Conservation (phyloP, 805 yeast species). For the Metschnikowia chrysomelidarum region DNA sequence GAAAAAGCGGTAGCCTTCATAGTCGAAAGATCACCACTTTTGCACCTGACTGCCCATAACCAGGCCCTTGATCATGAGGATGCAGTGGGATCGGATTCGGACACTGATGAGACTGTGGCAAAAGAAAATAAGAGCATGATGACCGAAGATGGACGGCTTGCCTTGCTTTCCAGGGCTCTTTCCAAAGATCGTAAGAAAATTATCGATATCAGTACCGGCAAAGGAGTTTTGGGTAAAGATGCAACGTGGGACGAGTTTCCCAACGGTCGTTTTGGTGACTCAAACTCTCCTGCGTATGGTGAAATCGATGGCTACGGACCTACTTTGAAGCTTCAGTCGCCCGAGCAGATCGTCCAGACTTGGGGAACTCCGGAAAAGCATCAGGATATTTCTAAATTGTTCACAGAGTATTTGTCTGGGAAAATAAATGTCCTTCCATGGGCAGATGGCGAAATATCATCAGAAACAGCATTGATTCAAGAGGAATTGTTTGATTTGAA, state of each 20-base stretch:
- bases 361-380: slow-evolving; percentile 77
- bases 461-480: slow-evolving; percentile 91
- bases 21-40: slow-evolving; percentile 57
- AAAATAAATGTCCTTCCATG: slow-evolving; percentile 83
- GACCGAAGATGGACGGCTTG: slow-evolving; percentile 30
- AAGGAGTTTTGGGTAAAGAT: slow-evolving; percentile 80
- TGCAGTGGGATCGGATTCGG: slow-evolving; percentile 42
- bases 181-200: slow-evolving; percentile 49
- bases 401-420: slow-evolving; percentile 69
- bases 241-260: slow-evolving; percentile 98
- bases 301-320: slow-evolving; percentile 98
- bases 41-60: slow-evolving; percentile 37
- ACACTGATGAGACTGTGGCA: slow-evolving; percentile 20
- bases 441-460: slow-evolving; percentile 80
- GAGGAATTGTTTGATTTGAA: slow-evolving; percentile 84
- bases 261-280: slow-evolving; percentile 93
- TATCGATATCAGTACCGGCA: slow-evolving; percentile 78
- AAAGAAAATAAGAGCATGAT: slow-evolving; percentile 29
- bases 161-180: slow-evolving; percentile 27
- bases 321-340: slow-evolving; percentile 65
- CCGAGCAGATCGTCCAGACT: slow-evolving; percentile 59
- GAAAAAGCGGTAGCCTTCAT: slow-evolving; percentile 91
- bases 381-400: slow-evolving; percentile 62
- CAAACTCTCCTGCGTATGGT: slow-evolving; percentile 95
- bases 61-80: slow-evolving; percentile 27